Evolutionary conservation across 192 early-diverging fungal species (phyloP), one percentile per base, ranked within the genome.

Genomic region (Coemansia brasiliensis): DNA sequence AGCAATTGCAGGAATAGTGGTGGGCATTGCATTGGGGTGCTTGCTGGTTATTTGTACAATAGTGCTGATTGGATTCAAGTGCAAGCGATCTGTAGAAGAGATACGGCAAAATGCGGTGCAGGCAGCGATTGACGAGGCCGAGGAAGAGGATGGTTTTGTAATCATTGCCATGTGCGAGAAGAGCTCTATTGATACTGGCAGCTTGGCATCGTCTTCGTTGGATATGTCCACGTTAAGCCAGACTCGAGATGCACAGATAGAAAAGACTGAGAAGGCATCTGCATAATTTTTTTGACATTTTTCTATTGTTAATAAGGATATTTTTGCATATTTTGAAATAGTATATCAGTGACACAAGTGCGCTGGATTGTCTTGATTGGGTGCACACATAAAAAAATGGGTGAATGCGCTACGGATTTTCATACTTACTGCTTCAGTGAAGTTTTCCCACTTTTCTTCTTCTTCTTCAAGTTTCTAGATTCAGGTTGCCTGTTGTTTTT

Each of bases 401-500:
- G n/a, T n/a, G n/a, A n/a, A n/a, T n/a, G n/a, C 27, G 6, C 27
- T 3, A 29, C 27, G 27, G 27, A 29, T 29, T 29, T 29, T 29
- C 27, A 29, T 29, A n/a, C n/a, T n/a, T n/a, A n/a, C n/a, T n/a
- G n/a, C n/a, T n/a, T n/a, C n/a, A n/a, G n/a, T n/a, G 27, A 4
- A 29, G 27, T 29, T 29, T 29, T 29, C 27, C 6, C 3, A 29
- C 27, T 29, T 55, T 55, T 39, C 16, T 18, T 15, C 41, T 24
- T 55, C 35, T 42, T 24, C 53, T 41, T n/a, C n/a, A n/a, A n/a
- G n/a, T n/a, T n/a, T 21, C 15, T 17, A 18, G 20, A 8, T 18
- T 11, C 22, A 39, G n/a, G n/a, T n/a, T 59, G 52, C 39, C 21
- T 26, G 8, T 58, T 57, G 29, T 17, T 40, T 29, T 40, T 26